These are phyloP conservation scores for Colletotrichum sp. DNA, from an alignment of 2,329 filamentous ascomycete species.

Conservation along the genomic window DNA sequence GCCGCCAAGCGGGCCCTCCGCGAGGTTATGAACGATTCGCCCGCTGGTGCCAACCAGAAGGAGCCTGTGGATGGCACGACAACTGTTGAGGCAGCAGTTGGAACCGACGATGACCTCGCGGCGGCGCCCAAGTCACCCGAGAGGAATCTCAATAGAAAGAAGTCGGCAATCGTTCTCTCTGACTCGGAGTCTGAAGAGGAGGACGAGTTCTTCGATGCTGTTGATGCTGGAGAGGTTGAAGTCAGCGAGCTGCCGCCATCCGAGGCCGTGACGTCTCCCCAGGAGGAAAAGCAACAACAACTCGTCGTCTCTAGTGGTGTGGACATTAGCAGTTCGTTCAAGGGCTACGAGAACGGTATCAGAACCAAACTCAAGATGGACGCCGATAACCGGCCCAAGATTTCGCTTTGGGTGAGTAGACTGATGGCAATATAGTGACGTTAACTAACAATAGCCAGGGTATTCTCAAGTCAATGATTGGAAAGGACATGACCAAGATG, in stretches of 20 bases:
- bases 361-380: constrained; percentile 85
- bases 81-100: constrained; percentile 32
- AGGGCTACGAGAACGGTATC: constrained; percentile 89
- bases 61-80: constrained; percentile 31
- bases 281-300: constrained; percentile 50
- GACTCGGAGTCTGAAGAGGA: constrained; percentile 85
- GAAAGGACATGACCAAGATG: constrained; percentile 99
- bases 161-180: constrained; percentile 74
- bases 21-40: constrained; percentile 67
- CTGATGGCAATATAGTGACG: neutral
- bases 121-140: constrained; percentile 41
- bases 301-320: constrained; percentile 50
- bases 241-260: constrained; percentile 67
- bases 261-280: constrained; percentile 16
- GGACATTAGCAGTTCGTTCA: constrained; percentile 80
- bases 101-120: constrained; percentile 18
- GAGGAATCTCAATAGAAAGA: constrained; percentile 55
- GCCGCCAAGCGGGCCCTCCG: constrained; percentile 88
- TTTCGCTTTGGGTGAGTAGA: constrained; percentile 87
- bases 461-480: constrained; percentile 99
- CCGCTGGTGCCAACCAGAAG: constrained; percentile 30
- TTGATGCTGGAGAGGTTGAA: constrained; percentile 91
- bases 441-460: constrained; percentile 58
- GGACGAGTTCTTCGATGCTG: constrained; percentile 91
- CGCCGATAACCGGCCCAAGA: constrained; percentile 89